These are phyloP conservation scores for Saturnispora gosingensis DNA, from an alignment of 805 yeast species.

Conservation along the genomic window DNA sequence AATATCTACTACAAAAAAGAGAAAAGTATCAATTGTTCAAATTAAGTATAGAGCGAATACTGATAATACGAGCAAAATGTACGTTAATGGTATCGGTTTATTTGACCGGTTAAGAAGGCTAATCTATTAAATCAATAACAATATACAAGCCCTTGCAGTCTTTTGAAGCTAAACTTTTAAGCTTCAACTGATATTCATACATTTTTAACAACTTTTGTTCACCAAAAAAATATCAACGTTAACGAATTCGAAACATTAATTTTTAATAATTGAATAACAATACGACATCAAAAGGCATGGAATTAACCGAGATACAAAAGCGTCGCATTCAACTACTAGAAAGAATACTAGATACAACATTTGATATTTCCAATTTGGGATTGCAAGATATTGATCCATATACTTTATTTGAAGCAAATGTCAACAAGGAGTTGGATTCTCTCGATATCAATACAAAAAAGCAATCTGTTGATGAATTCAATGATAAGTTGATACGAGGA, in stretches of 20 bases:
- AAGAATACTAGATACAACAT: slow-evolving; percentile 5
- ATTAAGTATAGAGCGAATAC: background rate
- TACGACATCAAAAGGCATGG: background rate
- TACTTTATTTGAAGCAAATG: background rate
- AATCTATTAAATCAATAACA: background rate
- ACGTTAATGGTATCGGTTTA: background rate
- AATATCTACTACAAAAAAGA: background rate
- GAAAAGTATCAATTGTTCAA: background rate
- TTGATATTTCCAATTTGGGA: background rate
- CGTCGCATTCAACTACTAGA: background rate
- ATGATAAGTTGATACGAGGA: slow-evolving; percentile 6
- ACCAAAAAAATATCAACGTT: background rate
- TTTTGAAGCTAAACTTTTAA: background rate
- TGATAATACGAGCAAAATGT: background rate
- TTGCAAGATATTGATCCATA: background rate
- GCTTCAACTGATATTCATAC: background rate
- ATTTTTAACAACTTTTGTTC: background rate
- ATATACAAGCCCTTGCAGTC: background rate
- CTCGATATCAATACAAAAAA: slow-evolving; percentile 11
- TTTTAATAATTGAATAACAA: background rate
- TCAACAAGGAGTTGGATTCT: slow-evolving; percentile 9
- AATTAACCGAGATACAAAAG: background rate
- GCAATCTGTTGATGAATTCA: slow-evolving; percentile 5
- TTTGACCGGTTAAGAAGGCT: no score
- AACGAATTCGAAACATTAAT: background rate